Conservation (phyloP, 1,139 yeast genomes). For the Magnusiomyces clavatus region DNA sequence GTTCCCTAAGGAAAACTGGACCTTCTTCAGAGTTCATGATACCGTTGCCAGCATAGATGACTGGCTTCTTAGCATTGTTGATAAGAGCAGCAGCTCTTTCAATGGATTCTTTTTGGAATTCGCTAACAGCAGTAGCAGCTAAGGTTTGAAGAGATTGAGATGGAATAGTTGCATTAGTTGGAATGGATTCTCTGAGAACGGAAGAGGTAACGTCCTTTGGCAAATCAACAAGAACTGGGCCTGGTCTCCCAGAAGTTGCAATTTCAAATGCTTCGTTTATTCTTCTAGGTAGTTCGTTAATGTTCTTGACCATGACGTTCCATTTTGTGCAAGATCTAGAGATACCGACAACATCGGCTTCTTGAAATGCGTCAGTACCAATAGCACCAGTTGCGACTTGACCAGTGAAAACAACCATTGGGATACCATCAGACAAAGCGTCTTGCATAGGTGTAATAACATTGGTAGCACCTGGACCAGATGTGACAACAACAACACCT, state of each 20-base stretch:
- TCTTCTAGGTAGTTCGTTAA: conserved; percentile 89
- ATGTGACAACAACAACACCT: conserved; percentile 96
- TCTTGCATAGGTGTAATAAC: conserved; percentile 97
- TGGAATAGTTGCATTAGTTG: conserved; percentile 78
- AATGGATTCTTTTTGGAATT: conserved; percentile 69
- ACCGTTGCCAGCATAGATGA: conserved; percentile 91
- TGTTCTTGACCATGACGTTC: conserved; percentile 97
- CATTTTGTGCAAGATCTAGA: conserved; percentile 96
- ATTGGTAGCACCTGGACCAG: conserved; percentile 98
- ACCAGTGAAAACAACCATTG: conserved; percentile 95
- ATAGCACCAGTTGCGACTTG: conserved; percentile 94
- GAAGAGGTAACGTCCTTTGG: conserved; percentile 98
- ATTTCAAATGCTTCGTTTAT: conserved; percentile 97
- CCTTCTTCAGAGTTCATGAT: conserved; percentile 74
- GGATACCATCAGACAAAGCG: conserved; percentile 95
- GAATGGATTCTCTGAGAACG: conserved; percentile 77
- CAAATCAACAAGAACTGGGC: conserved; percentile 94
- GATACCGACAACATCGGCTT: conserved; percentile 95
- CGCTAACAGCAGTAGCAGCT: conserved; percentile 64
- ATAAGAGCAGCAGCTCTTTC: conserved; percentile 69
- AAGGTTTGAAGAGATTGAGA: conserved; percentile 66
- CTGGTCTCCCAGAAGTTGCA: conserved; percentile 94
- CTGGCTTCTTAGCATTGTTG: conserved; percentile 78
- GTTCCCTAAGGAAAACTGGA: conserved; percentile 67
- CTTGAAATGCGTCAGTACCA: conserved; percentile 98